Conservation (phyloP, 352 stramenopile species). For the Phytopythium helicoides region DNA sequence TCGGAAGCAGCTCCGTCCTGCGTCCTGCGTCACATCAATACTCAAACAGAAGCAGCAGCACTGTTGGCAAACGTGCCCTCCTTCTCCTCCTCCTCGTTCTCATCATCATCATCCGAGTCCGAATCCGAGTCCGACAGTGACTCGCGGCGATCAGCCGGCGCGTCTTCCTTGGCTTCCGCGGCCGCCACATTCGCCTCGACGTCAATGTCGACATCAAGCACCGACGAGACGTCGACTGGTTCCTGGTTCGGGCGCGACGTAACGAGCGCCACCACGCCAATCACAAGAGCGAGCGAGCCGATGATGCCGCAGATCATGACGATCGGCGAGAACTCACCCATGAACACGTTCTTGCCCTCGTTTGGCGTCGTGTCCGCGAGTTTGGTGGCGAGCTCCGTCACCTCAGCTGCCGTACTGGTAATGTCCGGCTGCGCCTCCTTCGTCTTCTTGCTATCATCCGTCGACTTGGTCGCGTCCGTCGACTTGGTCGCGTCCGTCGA, state of each 20-base stretch:
- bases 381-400: constrained; percentile 59
- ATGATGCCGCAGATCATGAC: constrained; percentile 68
- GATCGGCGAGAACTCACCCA: constrained; percentile 39
- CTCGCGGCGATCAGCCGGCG: constrained; percentile 32
- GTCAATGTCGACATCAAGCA: constrained; percentile 52
- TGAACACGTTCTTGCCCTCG: constrained; percentile 33
- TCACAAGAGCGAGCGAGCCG: constrained; percentile 56
- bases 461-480: constrained; percentile 3
- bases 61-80: constrained; percentile 61
- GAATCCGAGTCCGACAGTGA: constrained; percentile 53
- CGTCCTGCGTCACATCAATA: no score
- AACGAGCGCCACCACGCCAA: constrained; percentile 59
- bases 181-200: constrained; percentile 40
- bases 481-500: neutral
- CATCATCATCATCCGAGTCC: constrained; percentile 38
- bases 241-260: constrained; percentile 23
- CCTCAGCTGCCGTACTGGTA: constrained; percentile 23
- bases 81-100: constrained; percentile 38
- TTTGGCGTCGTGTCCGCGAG: constrained; percentile 29
- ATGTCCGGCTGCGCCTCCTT: constrained; percentile 14
- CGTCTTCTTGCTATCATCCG: constrained; percentile 5
- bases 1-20: no score
- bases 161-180: constrained; percentile 23
- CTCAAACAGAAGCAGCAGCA: constrained; percentile 18
- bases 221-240: constrained; percentile 28